These are phyloP conservation scores for Leccinum pellstonianum DNA, from an alignment of 768 basidiomycete species.

Conservation along the genomic window DNA sequence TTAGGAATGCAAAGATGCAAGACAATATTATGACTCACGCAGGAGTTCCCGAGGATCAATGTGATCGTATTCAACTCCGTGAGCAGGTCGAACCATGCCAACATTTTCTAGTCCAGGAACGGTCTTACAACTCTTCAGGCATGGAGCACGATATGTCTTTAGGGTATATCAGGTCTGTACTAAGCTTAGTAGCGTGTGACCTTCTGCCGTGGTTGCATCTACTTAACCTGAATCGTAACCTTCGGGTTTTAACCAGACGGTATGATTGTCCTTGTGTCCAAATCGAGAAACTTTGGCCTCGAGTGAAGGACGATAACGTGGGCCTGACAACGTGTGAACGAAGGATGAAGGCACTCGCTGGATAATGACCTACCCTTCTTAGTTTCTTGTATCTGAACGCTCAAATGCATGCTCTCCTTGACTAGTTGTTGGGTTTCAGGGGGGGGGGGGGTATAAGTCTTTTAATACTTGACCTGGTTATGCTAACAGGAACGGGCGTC, in stretches of 20 bases:
- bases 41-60: conserved; percentile 81
- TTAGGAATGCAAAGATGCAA: not conserved
- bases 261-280: conserved; percentile 65
- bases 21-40: conserved; percentile 44
- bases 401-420: conserved; percentile 69
- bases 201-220: not conserved
- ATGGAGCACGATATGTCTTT: conserved; percentile 88
- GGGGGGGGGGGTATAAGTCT: conserved; percentile 65
- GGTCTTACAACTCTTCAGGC: conserved; percentile 84
- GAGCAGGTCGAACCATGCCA: conserved; percentile 80
- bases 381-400: conserved; percentile 86
- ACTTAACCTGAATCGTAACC: conserved; percentile 78
- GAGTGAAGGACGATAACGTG: conserved; percentile 88
- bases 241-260: conserved; percentile 89
- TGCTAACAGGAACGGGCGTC: conserved; percentile 41
- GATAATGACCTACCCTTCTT: conserved; percentile 60
- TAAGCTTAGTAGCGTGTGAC: not conserved
- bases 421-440: conserved; percentile 67
- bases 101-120: conserved; percentile 84
- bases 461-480: conserved; percentile 71
- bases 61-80: conserved; percentile 92
- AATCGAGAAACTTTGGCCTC: conserved; percentile 87
- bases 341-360: not conserved
- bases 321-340: conserved; percentile 48
- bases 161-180: conserved; percentile 79